These are phyloP conservation scores for Xylona heveae DNA, from an alignment of 495 filamentous ascomycete genomes.

Conservation along the genomic window DNA sequence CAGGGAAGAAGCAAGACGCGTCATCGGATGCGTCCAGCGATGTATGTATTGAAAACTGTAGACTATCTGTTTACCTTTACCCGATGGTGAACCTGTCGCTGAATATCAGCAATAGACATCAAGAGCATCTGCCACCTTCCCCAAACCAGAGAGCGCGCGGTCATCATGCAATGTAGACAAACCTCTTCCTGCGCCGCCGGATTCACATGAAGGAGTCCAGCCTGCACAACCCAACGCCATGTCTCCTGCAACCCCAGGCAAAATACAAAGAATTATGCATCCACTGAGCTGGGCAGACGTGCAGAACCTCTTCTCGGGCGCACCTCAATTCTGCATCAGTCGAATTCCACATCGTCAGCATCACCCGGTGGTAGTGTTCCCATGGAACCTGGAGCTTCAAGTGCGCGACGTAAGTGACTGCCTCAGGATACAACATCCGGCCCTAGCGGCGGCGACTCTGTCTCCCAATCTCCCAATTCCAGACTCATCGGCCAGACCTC, in stretches of 20 bases:
- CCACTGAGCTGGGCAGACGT: conserved; percentile 38
- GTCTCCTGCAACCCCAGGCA: conserved; percentile 23
- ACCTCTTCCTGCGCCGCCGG: conserved; percentile 28
- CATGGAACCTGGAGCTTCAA: conserved; percentile 40
- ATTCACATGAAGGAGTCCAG: conserved; percentile 22
- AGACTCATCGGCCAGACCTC: conserved; percentile 17
- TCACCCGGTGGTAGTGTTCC: conserved; percentile 45
- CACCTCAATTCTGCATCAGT: conserved; percentile 44
- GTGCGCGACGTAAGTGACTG: conserved; percentile 43
- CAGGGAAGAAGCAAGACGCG: too few relatives aligned
- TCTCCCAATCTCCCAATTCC: conserved; percentile 23
- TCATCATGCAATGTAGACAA: conserved; percentile 25
- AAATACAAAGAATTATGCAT: conserved; percentile 29
- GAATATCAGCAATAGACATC: too few relatives aligned
- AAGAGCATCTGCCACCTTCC: too few relatives aligned
- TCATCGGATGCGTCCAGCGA: too few relatives aligned
- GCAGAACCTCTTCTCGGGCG: conserved; percentile 54
- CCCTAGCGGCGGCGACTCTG: conserved; percentile 25
- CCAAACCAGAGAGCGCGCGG: too few relatives aligned
- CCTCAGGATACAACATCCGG: conserved; percentile 20
- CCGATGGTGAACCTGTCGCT: too few relatives aligned
- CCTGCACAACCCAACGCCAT: conserved; percentile 16
- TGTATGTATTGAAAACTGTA: too few relatives aligned
- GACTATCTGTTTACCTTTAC: too few relatives aligned
- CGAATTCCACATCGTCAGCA: conserved; percentile 28